A percentile compares a stretch with the other conserved stretches of the same genome.
phyloP scores from a whole-genome alignment of 73 alveolate genomes.

The Paramecium tetraurelia region DNA sequence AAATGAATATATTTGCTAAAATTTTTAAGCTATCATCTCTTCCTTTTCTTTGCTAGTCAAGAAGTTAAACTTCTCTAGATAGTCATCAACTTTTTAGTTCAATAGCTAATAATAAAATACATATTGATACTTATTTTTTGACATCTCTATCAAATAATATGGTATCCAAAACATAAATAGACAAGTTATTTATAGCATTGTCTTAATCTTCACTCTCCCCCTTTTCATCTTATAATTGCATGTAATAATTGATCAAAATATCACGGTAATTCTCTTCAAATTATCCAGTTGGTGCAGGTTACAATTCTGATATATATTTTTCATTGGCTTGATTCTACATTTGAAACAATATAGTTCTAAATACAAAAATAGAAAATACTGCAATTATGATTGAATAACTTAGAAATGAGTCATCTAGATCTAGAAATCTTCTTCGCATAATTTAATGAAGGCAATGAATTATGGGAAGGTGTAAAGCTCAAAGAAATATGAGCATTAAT shows the following conservation, averaged over 20 bases:
- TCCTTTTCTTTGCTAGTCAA: neutral
- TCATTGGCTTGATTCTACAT: neutral
- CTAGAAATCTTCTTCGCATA: neutral
- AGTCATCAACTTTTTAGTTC: neutral
- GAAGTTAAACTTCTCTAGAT: neutral
- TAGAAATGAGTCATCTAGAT: neutral
- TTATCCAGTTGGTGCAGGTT: neutral
- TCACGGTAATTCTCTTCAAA: neutral
- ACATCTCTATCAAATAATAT: neutral
- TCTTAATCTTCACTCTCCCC: neutral
- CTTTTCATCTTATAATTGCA: slow-evolving; percentile 2
- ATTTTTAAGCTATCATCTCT: neutral
- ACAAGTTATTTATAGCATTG: neutral
- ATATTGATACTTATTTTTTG: neutral
- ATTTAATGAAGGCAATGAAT: neutral
- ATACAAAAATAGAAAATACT: neutral
- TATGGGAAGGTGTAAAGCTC: neutral
- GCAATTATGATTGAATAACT: neutral
- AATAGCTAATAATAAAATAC: neutral
- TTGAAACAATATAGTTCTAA: neutral
- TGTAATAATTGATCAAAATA: neutral
- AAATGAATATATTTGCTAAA: neutral
- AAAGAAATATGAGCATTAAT: neutral
- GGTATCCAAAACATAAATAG: slow-evolving; percentile 4
- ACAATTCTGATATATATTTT: neutral